A percentile compares a stretch with the other conserved stretches of the same genome.
Evolutionary conservation across 805 yeast species (phyloP).

Genomic region (Saccharomycopsis vini): DNA sequence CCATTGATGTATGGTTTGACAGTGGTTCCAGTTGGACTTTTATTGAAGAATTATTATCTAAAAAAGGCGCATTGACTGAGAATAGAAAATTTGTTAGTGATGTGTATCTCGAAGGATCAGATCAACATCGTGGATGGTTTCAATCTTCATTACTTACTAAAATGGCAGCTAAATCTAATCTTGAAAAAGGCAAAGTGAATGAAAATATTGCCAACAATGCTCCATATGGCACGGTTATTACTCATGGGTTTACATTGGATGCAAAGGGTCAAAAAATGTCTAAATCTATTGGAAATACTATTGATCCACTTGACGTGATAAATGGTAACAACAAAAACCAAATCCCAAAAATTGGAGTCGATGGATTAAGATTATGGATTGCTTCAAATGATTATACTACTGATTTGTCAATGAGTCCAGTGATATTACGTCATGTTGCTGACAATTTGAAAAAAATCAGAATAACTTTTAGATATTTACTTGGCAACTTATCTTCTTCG

Average conservation of each 20-base stretch:
- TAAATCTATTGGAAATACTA: conserved; percentile 79
- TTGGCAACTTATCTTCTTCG: conserved; percentile 58
- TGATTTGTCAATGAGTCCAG: conserved; percentile 70
- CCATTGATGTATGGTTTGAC: conserved; percentile 99
- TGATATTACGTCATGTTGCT: conserved; percentile 63
- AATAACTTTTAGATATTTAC: conserved; percentile 66
- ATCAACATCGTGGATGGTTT: conserved; percentile 99
- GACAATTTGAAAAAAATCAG: conserved; percentile 77
- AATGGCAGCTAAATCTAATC: conserved; percentile 33
- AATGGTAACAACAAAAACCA: conserved; percentile 43
- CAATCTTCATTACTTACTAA: conserved; percentile 85
- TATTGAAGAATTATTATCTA: conserved; percentile 9
- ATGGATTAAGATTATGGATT: conserved; percentile 84
- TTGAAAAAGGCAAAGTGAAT: conserved; percentile 19
- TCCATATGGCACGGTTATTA: conserved; percentile 69
- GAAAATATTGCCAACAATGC: conserved; percentile 27
- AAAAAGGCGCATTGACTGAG: conserved; percentile 23
- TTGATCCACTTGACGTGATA: conserved; percentile 60
- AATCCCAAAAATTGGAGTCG: conserved; percentile 69
- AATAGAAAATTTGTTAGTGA: conserved; percentile 50
- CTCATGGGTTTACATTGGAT: conserved; percentile 92
- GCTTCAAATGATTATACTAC: conserved; percentile 81
- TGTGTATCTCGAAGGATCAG: conserved; percentile 93
- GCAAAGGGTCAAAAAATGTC: conserved; percentile 87
- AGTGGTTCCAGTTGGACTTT: conserved; percentile 86